Evolutionary conservation across 106 monocot genomes (phyloP), one percentile per base, ranked within the genome.

Genomic region (Narthecium ossifragum): DNA sequence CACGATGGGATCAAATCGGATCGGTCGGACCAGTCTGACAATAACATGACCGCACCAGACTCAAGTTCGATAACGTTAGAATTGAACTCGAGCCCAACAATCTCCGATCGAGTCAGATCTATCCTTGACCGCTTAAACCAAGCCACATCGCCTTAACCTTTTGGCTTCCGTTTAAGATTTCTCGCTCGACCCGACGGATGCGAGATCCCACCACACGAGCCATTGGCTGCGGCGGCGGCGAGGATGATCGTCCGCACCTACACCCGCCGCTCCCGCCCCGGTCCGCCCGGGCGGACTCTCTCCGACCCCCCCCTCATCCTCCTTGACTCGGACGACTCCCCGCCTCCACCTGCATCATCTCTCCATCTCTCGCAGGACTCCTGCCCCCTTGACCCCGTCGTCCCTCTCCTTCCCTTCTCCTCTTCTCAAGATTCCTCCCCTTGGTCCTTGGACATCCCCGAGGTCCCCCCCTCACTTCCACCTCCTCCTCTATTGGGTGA

Each of bases 231-330:
- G 43, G 43, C 4, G 43, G 17, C 2, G 15, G 51, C 51, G 52
- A 25, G 27, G 38, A 92, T 88, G 92, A 84, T 92, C 62, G 78
- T 88, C 25, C 84, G 92, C 15, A 92, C 88, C n/a, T 92, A 92
- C 84, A 67, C 47, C 43, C 88, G 92, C 29, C 59, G 88, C 22
- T 57, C 37, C 56, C 77, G 80, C n/a, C n/a, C n/a, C 61, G 70
- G 57, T 29, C 68, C 58, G 51, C 47, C 29, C 23, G 57, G 40
- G 25, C 67, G 59, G 36, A 52, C 38, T 61, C 40, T 41, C 53
- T 73, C 75, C 65, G 70, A 64, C 40, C 51, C 46, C 31, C 26
- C 41, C 27, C 43, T 49, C 31, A 28, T 38, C 27, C 43, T 49
- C 25, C 62, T 62, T 60, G 73, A 63, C 48, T 57, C 29, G 30